Percentiles rank a stretch among this genome's conserved stretches.
Evolutionary conservation across 202 grass and related monocot genomes (phyloP).

Genomic region (Dendrocalamus latiflorus): DNA sequence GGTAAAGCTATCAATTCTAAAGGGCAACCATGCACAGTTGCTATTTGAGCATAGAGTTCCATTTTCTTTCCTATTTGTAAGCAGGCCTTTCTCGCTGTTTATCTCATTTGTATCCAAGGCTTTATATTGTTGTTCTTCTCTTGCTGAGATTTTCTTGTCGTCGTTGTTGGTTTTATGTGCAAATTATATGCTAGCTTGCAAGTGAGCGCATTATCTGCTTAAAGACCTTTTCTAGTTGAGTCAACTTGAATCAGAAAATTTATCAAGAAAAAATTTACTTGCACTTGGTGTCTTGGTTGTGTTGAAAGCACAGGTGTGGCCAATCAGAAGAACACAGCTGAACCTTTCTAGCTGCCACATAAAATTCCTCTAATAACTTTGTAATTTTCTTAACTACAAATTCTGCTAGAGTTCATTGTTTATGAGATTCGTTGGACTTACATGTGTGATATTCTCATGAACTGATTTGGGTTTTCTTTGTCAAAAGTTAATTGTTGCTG

Average conservation of each 20-base stretch:
- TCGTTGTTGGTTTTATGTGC: background rate
- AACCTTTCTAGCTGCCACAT: background rate
- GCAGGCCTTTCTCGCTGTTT: background rate
- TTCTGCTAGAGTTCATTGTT: constrained; percentile 7
- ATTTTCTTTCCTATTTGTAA: background rate
- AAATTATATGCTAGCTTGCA: background rate
- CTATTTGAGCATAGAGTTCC: background rate
- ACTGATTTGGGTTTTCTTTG: background rate
- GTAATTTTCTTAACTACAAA: background rate
- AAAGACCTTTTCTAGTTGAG: background rate
- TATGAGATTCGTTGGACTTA: background rate
- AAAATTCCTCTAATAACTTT: background rate
- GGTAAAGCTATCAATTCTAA: background rate
- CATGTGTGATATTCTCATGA: background rate
- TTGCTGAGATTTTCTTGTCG: background rate
- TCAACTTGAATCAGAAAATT: constrained; percentile 10
- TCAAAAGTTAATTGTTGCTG: background rate
- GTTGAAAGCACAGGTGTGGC: background rate
- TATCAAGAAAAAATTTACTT: constrained; percentile 1
- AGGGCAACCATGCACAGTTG: background rate
- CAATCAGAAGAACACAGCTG: background rate
- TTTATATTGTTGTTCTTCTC: background rate
- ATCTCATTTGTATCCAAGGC: background rate
- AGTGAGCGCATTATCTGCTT: background rate
- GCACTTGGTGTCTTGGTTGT: background rate